Conservation (phyloP, 1,284 basidiomycete genomes). For the Fistulinella cinereoalba region DNA sequence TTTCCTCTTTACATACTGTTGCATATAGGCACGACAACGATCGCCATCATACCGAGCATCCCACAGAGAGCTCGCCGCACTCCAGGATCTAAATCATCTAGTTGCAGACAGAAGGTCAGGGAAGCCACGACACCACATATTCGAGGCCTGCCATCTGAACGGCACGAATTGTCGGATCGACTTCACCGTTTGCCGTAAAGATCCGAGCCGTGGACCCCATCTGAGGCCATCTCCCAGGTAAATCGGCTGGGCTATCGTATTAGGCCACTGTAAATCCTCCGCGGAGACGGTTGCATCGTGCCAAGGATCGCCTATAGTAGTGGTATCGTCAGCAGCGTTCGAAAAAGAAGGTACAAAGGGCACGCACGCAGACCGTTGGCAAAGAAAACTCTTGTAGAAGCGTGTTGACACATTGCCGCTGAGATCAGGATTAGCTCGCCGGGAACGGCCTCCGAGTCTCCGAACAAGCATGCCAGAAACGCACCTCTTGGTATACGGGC, state of each 20-base stretch:
- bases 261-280: slow-evolving; percentile 44
- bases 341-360: neutral
- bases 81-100: too few relatives aligned
- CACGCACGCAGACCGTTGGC: slow-evolving; percentile 62
- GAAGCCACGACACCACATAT: slow-evolving; percentile 52
- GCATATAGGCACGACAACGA: too few relatives aligned
- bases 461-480: slow-evolving; percentile 17
- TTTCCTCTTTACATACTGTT: too few relatives aligned
- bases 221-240: slow-evolving; percentile 57
- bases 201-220: slow-evolving; percentile 71
- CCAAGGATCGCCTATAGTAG: slow-evolving; percentile 66
- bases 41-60: too few relatives aligned
- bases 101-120: too few relatives aligned
- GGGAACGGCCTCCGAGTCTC: neutral
- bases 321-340: slow-evolving; percentile 1
- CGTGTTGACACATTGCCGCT: slow-evolving; percentile 64
- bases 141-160: slow-evolving; percentile 51
- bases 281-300: slow-evolving; percentile 66
- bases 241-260: slow-evolving; percentile 54
- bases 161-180: slow-evolving; percentile 49
- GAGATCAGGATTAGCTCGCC: slow-evolving; percentile 1
- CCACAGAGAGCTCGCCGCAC: too few relatives aligned
- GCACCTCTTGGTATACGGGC: slow-evolving; percentile 55
- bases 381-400: slow-evolving; percentile 68
- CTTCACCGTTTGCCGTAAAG: slow-evolving; percentile 42